These are phyloP conservation scores for Cladobotryum mycophilum DNA, from an alignment of 2,329 filamentous ascomycete genomes.

Conservation along the genomic window DNA sequence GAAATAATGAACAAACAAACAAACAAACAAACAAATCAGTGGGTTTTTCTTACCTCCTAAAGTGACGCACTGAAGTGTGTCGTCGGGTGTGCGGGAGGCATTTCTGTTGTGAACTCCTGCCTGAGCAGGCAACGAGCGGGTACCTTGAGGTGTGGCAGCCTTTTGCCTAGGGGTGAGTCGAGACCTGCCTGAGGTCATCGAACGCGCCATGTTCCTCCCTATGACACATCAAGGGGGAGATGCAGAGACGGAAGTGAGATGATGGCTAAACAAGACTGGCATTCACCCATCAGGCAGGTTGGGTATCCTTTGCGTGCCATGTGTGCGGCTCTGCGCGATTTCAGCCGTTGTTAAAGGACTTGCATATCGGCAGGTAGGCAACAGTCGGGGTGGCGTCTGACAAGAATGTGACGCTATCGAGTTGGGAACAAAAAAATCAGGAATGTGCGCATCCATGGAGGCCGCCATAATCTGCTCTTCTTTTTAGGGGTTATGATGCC, in stretches of 20 bases:
- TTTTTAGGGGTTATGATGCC: too few relatives aligned
- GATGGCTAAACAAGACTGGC: too few relatives aligned
- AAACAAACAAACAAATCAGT: too few relatives aligned
- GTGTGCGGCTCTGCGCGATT: not conserved
- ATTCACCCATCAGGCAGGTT: not conserved
- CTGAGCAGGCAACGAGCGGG: too few relatives aligned
- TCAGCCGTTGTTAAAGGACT: not conserved
- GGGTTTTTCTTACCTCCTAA: too few relatives aligned
- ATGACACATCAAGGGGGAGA: conserved; percentile 5
- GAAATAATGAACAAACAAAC: too few relatives aligned
- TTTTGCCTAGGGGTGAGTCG: not conserved
- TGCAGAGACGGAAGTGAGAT: conserved; percentile 1
- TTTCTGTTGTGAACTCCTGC: too few relatives aligned
- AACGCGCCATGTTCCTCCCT: conserved; percentile 4
- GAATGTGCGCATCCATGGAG: not conserved
- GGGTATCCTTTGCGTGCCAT: conserved; percentile 10
- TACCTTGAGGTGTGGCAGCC: not conserved
- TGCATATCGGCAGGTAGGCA: not conserved
- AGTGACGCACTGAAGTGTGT: too few relatives aligned
- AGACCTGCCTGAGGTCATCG: not conserved
- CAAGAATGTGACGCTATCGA: too few relatives aligned
- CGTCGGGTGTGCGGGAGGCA: too few relatives aligned
- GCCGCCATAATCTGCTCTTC: not conserved
- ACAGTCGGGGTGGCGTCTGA: too few relatives aligned
- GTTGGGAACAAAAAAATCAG: too few relatives aligned